Conservation (phyloP, 345 rosid species). For the Anastatica hierochuntica region DNA sequence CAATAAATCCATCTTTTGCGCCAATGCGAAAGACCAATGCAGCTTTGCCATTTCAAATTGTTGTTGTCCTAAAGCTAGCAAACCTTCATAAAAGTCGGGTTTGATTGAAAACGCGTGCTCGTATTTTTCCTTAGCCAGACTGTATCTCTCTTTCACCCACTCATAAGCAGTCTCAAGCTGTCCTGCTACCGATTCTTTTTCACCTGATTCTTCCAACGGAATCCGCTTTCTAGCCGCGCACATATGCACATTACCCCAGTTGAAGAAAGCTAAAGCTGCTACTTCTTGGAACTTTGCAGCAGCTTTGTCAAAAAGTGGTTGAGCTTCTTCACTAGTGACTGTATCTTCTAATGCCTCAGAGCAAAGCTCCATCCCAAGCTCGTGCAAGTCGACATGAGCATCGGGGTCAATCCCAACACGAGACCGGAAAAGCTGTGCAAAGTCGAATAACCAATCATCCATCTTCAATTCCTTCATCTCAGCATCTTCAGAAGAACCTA, state of each 20-base stretch:
- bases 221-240: slow-evolving; percentile 95
- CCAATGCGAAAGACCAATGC: slow-evolving; percentile 77
- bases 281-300: slow-evolving; percentile 95
- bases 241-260: slow-evolving; percentile 99
- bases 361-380: slow-evolving; percentile 98
- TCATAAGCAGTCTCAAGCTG: slow-evolving; percentile 85
- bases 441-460: slow-evolving; percentile 97
- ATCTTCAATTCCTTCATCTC: slow-evolving; percentile 81
- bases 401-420: slow-evolving; percentile 92
- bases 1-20: slow-evolving; percentile 68
- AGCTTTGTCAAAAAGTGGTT: slow-evolving; percentile 74
- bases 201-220: slow-evolving; percentile 83
- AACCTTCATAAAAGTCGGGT: slow-evolving; percentile 92
- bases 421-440: slow-evolving; percentile 88
- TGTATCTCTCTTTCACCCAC: slow-evolving; percentile 87
- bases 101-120: slow-evolving; percentile 72
- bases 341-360: slow-evolving; percentile 96
- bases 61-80: slow-evolving; percentile 90
- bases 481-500: slow-evolving; percentile 47
- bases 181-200: slow-evolving; percentile 45
- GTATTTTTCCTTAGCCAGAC: slow-evolving; percentile 69
- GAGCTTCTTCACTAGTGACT: slow-evolving; percentile 88
- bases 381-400: slow-evolving; percentile 90
- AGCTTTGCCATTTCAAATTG: slow-evolving; percentile 99
- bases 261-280: slow-evolving; percentile 90